Evolutionary conservation across 2,329 filamentous ascomycete genomes (phyloP), one percentile per base, ranked within the genome.

Genomic region (Dactylellina parvicollis): DNA sequence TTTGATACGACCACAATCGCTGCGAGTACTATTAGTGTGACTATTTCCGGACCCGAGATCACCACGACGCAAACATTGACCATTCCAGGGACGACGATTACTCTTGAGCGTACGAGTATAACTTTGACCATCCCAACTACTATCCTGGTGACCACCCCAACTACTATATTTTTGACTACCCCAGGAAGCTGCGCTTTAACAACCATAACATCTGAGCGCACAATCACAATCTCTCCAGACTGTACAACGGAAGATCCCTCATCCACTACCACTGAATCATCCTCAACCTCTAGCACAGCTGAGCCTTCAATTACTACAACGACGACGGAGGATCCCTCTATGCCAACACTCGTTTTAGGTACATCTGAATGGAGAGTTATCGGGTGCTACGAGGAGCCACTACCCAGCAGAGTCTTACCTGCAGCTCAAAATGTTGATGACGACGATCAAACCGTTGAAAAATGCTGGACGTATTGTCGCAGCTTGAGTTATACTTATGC

Each of bases 371-470:
- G 47, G 44, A 18, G 20, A 7, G 46, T 47, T 9, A 12, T 46
- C 18, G 55, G 55, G 2, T 69, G 64, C 34, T 69, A 69, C 12
- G 3, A 4, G n/a, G 46, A 60, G 28, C 64, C 54, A 20, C 4
- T n/a, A 20, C 46, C 28, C 36, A 30, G 46, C 16, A 52, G 26
- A 22, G 28, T 42, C 28, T 34, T 52, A 18, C 28, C 52, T 26
- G 54, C 44, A 44, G 4, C n/a, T 4, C 9, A 38, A 24, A 40
- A 22, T 44, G 14, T 10, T 1, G 40, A 24, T 14, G 38, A 47
- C 16, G 32, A 34, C 14, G 32, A 36, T 10, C 20, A 60, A 34
- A 69, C 64, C 10, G 64, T 60, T 12, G 64, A 60, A 28, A 49
- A 36, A 26, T 69, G 64, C 26, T 49, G 40, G 28, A 20, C 10